Evolutionary conservation across 164 flowering plant genomes (phyloP), one percentile per base, ranked within the genome.

Genomic region (Umbellularia californica): DNA sequence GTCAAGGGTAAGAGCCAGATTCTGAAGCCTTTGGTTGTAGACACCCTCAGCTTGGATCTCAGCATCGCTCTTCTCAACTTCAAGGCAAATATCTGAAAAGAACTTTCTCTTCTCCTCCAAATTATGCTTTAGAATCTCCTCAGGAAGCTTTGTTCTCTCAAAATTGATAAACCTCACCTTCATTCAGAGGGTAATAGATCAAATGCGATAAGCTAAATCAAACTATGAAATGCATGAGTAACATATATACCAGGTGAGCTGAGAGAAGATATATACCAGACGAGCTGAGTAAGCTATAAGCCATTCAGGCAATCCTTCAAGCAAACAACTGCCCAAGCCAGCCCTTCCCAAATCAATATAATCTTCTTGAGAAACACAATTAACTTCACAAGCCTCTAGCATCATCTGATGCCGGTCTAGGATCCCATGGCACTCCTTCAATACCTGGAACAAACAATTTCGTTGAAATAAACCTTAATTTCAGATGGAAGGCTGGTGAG

Each of bases 21-120:
- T 96, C 81, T 94, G 98, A 81, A 96, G 95, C 88, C 99, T 88
- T 82, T 94, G 98, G 81, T 90, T 92, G 85, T 89, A 96, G 22
- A 96, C 99, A 79, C 99, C 99, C 83, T 96, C 99, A 65, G 99
- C 99, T 97, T 95, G 99, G 80, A 96, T 82, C 82, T 96, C 99
- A 69, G 99, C 97, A 75, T 96, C 99, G 81, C 87, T 89, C 83
- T 83, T 92, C 84, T 96, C 99, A 78, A 85, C 86, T 63, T 94
- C 97, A 66, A 85, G 77, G 80, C 79, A 77, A 70, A 92, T 88
- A 65, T 96, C 99, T 65, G 88, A 78, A 72, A 88, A 91, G 70
- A 85, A 92, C 81, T 90, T 96, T 77, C 86, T 88, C 82, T 96
- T 96, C 74, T 96, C 99, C 82, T 92, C 97, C 86, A 96, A 72